Base-by-base conservation (phyloP, 805 yeast genomes). In the Schizosaccharomyces lindneri region DNA sequence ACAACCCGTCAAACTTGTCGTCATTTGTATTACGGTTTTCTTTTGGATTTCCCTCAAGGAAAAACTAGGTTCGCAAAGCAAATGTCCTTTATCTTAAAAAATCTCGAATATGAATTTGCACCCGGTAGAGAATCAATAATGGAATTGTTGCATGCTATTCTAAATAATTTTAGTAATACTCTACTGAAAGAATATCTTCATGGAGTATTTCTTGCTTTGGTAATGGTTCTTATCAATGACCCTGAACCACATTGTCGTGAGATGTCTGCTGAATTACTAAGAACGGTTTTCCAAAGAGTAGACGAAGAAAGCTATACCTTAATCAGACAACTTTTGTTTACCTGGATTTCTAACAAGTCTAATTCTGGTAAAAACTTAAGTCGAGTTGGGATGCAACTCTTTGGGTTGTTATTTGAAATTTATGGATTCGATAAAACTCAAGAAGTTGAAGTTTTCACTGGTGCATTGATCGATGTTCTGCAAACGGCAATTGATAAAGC, bases 11-110 rank as follows among this genome's bases (percentile, higher is more conserved):
- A 84, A 66, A 82, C 85, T 71, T 81, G 97, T 7, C 79, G 97
- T 71, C 79, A 86, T 65, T 81, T 85, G 1, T 93, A 81, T 69
- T 84, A 81, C 70, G 88, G 83, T 67, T 93, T 93, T 67, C 73
- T 93, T 68, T 84, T 87, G 84, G 95, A 88, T 67, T 93, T 86
- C 68, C 97, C 95, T 67, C 97, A 90, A 73, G 88, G 97, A 41
- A 78, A 82, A 66, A 88, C 90, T 3, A 79, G 87, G 65, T 70
- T 93, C 59, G 93, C 85, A 65, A 85, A 83, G 66, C 94, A 87
- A 65, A 83, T 90, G 72, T 81, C 83, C 65, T 82, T 84, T 68
- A 75, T 93, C 71, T 85, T 89, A 7, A 80, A 80, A 62, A 93
- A 93, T 70, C 73, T 93, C 65, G 78, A 81, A 29, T 93, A 93